Evolutionary conservation across 75 land plant genomes (phyloP).

Genomic region (Picea sitchensis): DNA sequence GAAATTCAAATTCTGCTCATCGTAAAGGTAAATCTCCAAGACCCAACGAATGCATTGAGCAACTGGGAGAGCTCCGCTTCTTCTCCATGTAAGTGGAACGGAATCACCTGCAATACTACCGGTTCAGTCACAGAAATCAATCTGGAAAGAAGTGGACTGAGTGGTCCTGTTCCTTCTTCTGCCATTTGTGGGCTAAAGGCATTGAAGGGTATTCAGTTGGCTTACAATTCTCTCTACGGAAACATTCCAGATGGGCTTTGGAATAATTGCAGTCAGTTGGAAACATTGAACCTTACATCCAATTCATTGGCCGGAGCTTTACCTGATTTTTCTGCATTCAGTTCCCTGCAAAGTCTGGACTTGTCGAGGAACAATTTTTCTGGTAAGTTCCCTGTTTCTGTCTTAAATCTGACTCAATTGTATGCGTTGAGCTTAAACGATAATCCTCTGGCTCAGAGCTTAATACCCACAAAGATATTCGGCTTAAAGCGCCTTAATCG

Average conservation of each 20-base stretch:
- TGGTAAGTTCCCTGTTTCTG: slow-evolving; percentile 44
- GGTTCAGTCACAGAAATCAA: slow-evolving; percentile 36
- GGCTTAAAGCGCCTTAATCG: slow-evolving; percentile 21
- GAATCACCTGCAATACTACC: slow-evolving; percentile 38
- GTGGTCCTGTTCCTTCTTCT: slow-evolving; percentile 21
- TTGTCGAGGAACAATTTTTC: slow-evolving; percentile 42
- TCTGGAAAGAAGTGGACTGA: slow-evolving; percentile 25
- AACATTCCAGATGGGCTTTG: slow-evolving; percentile 15
- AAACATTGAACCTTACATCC: slow-evolving; percentile 32
- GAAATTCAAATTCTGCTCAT: neutral
- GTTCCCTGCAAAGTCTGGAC: slow-evolving; percentile 28
- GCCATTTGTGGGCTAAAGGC: neutral
- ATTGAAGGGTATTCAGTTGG: slow-evolving; percentile 12
- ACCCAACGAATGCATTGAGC: neutral
- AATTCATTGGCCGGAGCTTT: slow-evolving; percentile 37
- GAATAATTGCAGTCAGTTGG: slow-evolving; percentile 35
- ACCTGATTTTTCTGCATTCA: slow-evolving; percentile 32
- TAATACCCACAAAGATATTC: slow-evolving; percentile 35
- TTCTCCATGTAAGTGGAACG: slow-evolving; percentile 52
- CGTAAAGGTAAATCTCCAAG: neutral
- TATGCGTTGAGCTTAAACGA: slow-evolving; percentile 30
- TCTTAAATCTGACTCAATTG: slow-evolving; percentile 22
- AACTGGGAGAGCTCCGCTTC: slow-evolving; percentile 19
- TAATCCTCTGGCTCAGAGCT: slow-evolving; percentile 31
- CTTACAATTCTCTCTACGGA: slow-evolving; percentile 41